A percentile compares a stretch with the other conserved stretches of the same genome.
Evolutionary conservation across 805 yeast genomes (phyloP).

Genomic region (Yamadazyma paraphyllophila): DNA sequence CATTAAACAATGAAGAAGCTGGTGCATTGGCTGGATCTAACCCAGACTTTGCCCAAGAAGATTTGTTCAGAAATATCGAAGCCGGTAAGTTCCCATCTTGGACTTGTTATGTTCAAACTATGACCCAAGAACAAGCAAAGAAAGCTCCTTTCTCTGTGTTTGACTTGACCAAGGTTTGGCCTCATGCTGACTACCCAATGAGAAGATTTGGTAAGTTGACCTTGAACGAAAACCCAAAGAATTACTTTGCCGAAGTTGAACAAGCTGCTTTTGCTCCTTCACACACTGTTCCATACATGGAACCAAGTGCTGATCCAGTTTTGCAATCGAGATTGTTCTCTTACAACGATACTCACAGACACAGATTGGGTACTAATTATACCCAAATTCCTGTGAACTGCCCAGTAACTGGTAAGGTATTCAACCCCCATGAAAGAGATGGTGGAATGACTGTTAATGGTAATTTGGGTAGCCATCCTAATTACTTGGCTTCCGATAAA

Average conservation of each 20-base stretch:
- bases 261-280: conserved; percentile 69
- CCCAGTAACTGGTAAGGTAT: conserved; percentile 52
- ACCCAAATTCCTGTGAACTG: conserved; percentile 88
- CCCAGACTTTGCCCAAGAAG: conserved; percentile 82
- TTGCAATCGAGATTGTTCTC: conserved; percentile 75
- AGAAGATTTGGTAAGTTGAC: conserved; percentile 80
- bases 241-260: conserved; percentile 74
- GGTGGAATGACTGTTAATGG: conserved; percentile 65
- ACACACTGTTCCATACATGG: conserved; percentile 72
- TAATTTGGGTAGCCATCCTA: conserved; percentile 76
- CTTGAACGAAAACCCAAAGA: conserved; percentile 78
- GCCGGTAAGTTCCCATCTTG: conserved; percentile 78
- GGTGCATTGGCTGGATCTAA: conserved; percentile 65
- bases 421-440: conserved; percentile 73
- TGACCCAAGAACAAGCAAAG: conserved; percentile 81
- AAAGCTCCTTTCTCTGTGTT: conserved; percentile 76
- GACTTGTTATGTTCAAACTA: conserved; percentile 82
- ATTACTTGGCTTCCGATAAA: conserved; percentile 60
- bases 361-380: conserved; percentile 74
- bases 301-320: conserved; percentile 75
- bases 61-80: conserved; percentile 74
- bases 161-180: conserved; percentile 92
- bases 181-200: conserved; percentile 81
- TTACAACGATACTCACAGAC: conserved; percentile 74
- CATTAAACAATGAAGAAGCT: conserved; percentile 63